Evolutionary conservation across 805 yeast species (phyloP).

Genomic region (Yarrowia sp.): DNA sequence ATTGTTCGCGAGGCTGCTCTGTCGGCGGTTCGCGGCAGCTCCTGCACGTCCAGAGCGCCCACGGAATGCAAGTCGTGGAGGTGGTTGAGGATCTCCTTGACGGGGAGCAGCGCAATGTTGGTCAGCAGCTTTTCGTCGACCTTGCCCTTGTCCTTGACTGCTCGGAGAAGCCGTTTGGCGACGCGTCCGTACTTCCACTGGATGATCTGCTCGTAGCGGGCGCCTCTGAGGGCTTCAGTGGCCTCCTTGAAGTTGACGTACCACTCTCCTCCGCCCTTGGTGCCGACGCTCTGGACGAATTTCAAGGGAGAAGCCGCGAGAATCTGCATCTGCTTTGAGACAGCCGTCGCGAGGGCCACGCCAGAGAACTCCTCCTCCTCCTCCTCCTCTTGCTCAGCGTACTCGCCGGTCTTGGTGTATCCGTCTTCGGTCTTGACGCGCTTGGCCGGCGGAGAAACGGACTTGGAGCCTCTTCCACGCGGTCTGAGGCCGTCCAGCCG

Average conservation of each 20-base stretch:
- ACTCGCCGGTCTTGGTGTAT: slow-evolving; percentile 25
- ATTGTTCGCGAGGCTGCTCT: slow-evolving; percentile 88
- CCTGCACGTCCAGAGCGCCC: slow-evolving; percentile 83
- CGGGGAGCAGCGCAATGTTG: slow-evolving; percentile 71
- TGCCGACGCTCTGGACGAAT: slow-evolving; percentile 56
- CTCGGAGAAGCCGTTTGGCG: slow-evolving; percentile 70
- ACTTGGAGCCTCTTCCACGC: neutral
- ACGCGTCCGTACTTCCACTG: slow-evolving; percentile 44
- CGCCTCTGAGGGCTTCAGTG: slow-evolving; percentile 34
- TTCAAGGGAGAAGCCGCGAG: slow-evolving; percentile 55
- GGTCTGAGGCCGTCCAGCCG: slow-evolving; percentile 2
- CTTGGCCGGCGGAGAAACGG: slow-evolving; percentile 14
- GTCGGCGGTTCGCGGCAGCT: slow-evolving; percentile 87
- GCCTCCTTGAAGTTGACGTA: slow-evolving; percentile 40
- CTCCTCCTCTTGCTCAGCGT: slow-evolving; percentile 32
- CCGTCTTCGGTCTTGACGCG: slow-evolving; percentile 34
- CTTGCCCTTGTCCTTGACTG: slow-evolving; percentile 65
- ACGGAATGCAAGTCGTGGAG: slow-evolving; percentile 62
- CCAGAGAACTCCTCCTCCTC: slow-evolving; percentile 39
- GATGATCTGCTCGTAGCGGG: slow-evolving; percentile 40
- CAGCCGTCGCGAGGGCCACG: slow-evolving; percentile 30
- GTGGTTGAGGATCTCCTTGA: slow-evolving; percentile 69
- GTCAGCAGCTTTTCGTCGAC: slow-evolving; percentile 84
- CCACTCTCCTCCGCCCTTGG: slow-evolving; percentile 52
- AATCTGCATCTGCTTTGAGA: slow-evolving; percentile 68